Evolutionary conservation across 306 rosid species (phyloP), one percentile per base, ranked within the genome.

Genomic region (Aeschynomene evenia): DNA sequence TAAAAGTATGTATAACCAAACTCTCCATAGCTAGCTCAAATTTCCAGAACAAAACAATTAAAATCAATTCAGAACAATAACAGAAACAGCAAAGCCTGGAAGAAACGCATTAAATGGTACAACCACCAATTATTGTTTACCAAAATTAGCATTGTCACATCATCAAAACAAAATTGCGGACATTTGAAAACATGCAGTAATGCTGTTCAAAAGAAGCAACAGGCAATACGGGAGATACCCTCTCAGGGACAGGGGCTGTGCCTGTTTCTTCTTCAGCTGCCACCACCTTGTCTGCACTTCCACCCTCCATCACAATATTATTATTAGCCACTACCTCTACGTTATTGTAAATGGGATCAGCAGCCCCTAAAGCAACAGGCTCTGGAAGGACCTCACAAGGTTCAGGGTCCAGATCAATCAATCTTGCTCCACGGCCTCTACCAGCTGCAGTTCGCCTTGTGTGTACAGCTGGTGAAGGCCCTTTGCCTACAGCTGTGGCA

Each of bases 351-450:
- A 68, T 13, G 19, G 94, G 97, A 62, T 85, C 87, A 1, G 82
- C 87, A 6, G 84, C 86, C 78, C 89, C 88, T 61, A 86, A 49
- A 46, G 82, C 91, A 77, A 83, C 85, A 51, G 87, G 83, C 74
- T 76, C 87, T 24, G 97, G 91, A 60, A 77, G 85, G 48, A 76
- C 81, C 57, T 83, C 86, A 51, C 91, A 85, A 51, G 90, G 96
- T 80, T 90, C 90, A 51, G 95, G 90, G 60, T 90, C 92, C 73
- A 92, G 81, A 72, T 87, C 95, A 52, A 85, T 76, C 82, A 89
- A 76, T 80, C 91, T 87, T 60, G 85, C 82, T 64, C 92, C 96
- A n/a, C 95, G 95, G 82, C 98, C 98, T 85, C 96, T 84, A 82
- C 92, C 90, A 70, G 95, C 87, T 77, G 96, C 86, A 56, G 90